Percentiles rank a stretch among this genome's conserved stretches.
These are phyloP conservation scores for Yamadazyma ubonensis DNA, from an alignment of 805 yeast species.

Conservation along the genomic window DNA sequence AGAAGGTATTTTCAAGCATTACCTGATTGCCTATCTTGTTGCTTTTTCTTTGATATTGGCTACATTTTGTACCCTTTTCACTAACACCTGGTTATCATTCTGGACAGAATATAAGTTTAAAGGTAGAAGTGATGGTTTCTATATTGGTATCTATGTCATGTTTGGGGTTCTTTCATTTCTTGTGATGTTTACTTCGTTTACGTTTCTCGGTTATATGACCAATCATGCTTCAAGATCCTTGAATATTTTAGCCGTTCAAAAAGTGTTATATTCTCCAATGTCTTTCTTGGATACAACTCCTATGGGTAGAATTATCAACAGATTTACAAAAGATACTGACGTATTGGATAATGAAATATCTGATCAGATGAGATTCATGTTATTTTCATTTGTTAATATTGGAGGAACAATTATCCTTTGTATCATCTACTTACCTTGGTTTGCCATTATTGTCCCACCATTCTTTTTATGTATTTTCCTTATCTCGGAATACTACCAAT, in stretches of 20 bases:
- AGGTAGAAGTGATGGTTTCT: slow-evolving; percentile 48
- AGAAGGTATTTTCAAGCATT: slow-evolving; percentile 44
- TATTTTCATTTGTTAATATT: slow-evolving; percentile 53
- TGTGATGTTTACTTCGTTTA: slow-evolving; percentile 42
- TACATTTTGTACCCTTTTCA: slow-evolving; percentile 54
- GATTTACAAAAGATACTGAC: slow-evolving; percentile 88
- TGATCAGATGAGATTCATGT: slow-evolving; percentile 63
- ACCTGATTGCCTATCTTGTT: slow-evolving; percentile 23
- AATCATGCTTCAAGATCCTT: slow-evolving; percentile 56
- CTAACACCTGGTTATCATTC: slow-evolving; percentile 79
- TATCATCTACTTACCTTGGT: slow-evolving; percentile 40
- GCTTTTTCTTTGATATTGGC: slow-evolving; percentile 20
- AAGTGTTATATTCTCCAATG: slow-evolving; percentile 76
- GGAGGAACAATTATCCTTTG: slow-evolving; percentile 50
- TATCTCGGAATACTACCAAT: slow-evolving; percentile 35
- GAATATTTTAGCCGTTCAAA: slow-evolving; percentile 59
- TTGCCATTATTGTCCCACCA: slow-evolving; percentile 38
- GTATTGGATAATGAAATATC: slow-evolving; percentile 76
- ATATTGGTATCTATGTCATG: slow-evolving; percentile 73
- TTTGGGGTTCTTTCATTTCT: slow-evolving; percentile 51
- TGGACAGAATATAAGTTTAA: slow-evolving; percentile 66
- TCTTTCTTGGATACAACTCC: slow-evolving; percentile 83
- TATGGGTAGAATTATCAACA: slow-evolving; percentile 78
- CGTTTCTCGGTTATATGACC: slow-evolving; percentile 47
- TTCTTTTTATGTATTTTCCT: slow-evolving; percentile 25